These are phyloP conservation scores for Sporodiniella umbellata DNA, from an alignment of 371 early-diverging fungal species.

Conservation along the genomic window DNA sequence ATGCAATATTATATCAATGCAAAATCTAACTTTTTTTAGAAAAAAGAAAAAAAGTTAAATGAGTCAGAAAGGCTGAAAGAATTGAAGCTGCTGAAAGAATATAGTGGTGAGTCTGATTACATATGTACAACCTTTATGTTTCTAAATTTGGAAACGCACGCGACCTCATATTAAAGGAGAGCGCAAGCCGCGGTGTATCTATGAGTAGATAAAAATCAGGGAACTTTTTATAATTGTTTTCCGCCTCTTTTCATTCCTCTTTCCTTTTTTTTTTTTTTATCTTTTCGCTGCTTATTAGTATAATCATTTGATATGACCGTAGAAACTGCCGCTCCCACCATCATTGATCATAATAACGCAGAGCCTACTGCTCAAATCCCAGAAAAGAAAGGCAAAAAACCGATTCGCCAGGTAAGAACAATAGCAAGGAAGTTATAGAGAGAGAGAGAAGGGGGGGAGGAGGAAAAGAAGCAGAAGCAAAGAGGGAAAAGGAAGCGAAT, in stretches of 20 bases:
- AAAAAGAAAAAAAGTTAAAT: too few species aligned
- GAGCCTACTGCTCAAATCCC: neutral
- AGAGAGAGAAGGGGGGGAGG: too few species aligned
- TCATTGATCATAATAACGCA: neutral
- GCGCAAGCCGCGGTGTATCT: neutral
- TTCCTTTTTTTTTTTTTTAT: slow-evolving; percentile 3
- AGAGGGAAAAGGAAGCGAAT: neutral
- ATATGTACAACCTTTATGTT: neutral
- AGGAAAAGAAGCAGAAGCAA: too few species aligned
- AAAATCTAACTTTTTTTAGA: too few species aligned
- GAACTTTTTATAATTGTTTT: neutral
- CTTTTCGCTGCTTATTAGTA: neutral
- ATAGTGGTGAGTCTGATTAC: too few species aligned
- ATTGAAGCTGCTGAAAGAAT: too few species aligned
- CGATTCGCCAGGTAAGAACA: slow-evolving; percentile 19
- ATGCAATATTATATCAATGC: too few species aligned
- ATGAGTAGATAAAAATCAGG: slow-evolving; percentile 3
- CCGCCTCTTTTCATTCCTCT: neutral
- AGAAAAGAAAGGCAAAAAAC: slow-evolving; percentile 20
- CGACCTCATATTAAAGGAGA: slow-evolving; percentile 1
- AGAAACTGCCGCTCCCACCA: slow-evolving; percentile 4
- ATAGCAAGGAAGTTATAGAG: too few species aligned
- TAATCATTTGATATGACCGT: too few species aligned
- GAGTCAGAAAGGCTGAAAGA: too few species aligned
- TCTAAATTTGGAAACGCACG: neutral